Evolutionary conservation across 2,329 filamentous ascomycete genomes (phyloP), one percentile per base, ranked within the genome.

Genomic region (Beauveria asiatica): DNA sequence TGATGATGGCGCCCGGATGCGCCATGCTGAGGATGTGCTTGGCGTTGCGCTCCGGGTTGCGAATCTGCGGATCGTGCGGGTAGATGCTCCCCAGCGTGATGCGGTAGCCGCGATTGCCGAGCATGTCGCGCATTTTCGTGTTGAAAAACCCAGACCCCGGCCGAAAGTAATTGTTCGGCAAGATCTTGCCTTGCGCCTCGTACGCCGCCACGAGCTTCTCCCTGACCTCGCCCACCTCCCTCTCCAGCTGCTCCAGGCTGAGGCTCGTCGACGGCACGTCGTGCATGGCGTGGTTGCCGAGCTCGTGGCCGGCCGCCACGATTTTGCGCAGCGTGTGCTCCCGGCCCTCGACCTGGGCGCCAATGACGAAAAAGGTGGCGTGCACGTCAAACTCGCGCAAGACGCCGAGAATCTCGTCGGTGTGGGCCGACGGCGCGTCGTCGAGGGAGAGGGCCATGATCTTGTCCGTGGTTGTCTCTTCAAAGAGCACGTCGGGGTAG

Each of bases 291-390:
- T 96, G 92, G 74, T 96, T 96, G 25, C 83, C 92, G 3, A 96
- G 77, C 76, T 92, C 88, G 70, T 88, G 83, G 23, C 85, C 86
- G 53, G 74, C 76, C 42, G 76, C 75, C n/a, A 89, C 76, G 1
- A 89, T 75, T 44, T 82, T 76, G 48, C 78, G 73, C 37, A 91
- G 76, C 3, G 80, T 72, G 6, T 76, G 74, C 68, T 86, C 80
- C 30, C 77, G 67, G 9, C 69, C 71, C 0, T 76, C 65, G 10
- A 90, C 85, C 74, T 96, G 91, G 3, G 81, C 81, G 9, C 92
- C 92, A 66, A 96, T 96, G 37, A 95, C 80, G 72, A 96, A 97
- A 72, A 96, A 94, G 0, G 92, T 96, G 0, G 92, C 92, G 21
- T 79, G 83, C 16, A 87, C 90, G 60, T 81, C 79, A 68, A 90